Evolutionary conservation across 306 rosid species (phyloP), one percentile per base, ranked within the genome.

Genomic region (Trifolium subterraneum): DNA sequence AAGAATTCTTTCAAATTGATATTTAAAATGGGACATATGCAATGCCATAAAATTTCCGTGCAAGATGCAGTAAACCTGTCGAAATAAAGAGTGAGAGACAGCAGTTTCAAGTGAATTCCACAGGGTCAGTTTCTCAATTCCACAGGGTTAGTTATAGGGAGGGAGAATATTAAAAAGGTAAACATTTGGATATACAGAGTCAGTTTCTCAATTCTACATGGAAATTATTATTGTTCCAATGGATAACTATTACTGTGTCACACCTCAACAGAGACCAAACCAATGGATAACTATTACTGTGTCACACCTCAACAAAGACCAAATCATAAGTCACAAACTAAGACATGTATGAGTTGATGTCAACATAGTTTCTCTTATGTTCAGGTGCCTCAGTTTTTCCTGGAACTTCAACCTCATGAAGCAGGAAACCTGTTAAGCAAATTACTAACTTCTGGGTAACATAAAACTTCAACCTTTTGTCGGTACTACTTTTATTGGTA

Each of bases 41-140:
- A 65, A 27, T 18, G 59, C 42, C 42, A 63, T 39, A 42, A 27
- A 62, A 52, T 68, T 66, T 58, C 64, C 23, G 63, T n/a, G 61
- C 16, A 42, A 52, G 66, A 72, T 63, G 52, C 68, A 85, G 68
- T 56, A 11, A 79, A 58, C 12, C 72, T 7, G 63, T 13, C 60
- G 29, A 52, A 41, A 75, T 36, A 16, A 64, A 60, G 66, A 36
- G 68, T 33, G 51, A 27, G 20, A 29, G 51, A 44, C 15, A 69
- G 50, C 23, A 70, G 22, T 38, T 29, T 73, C 20, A 33, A 78
- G 72, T 73, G 35, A 69, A 80, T 39, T 48, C 22, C 64, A 64
- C 19, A 52, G 38, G 56, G 44, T 61, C 15, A 33, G n/a, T n/a
- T n/a, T n/a, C n/a, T n/a, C n/a, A n/a, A n/a, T n/a, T n/a, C n/a